Percentiles rank a stretch among this genome's conserved stretches.
Conservation (phyloP, 2,329 filamentous ascomycete genomes). For the Chaetoscypha palmicola region DNA sequence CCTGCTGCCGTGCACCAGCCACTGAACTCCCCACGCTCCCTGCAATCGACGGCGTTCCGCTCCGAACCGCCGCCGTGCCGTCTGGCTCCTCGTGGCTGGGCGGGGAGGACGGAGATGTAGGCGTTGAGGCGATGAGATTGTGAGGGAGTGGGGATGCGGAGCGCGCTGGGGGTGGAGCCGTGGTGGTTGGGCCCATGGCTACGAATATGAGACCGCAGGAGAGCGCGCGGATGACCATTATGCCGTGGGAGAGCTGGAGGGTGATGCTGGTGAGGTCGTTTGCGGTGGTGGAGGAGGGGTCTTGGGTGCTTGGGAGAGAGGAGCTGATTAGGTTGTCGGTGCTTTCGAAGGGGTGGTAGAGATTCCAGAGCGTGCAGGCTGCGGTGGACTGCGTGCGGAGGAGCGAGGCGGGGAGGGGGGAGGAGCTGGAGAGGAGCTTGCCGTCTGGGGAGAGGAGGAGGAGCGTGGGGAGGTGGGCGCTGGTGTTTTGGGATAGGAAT, state of each 20-base stretch:
- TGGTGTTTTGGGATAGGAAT: constrained; percentile 53
- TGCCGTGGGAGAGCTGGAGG: constrained; percentile 48
- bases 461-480: constrained; percentile 48
- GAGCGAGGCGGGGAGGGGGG: constrained; percentile 45
- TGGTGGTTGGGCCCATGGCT: constrained; percentile 42
- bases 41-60: constrained; percentile 29
- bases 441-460: constrained; percentile 54
- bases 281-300: constrained; percentile 21
- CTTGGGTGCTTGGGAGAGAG: constrained; percentile 31
- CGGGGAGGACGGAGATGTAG: constrained; percentile 19
- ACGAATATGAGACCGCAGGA: constrained; percentile 56
- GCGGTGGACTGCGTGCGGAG: constrained; percentile 59
- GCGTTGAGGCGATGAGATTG: constrained; percentile 9
- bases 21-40: constrained; percentile 28
- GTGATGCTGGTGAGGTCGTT: constrained; percentile 24
- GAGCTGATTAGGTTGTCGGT: constrained; percentile 35
- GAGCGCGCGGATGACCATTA: constrained; percentile 50
- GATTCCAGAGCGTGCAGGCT: constrained; percentile 53
- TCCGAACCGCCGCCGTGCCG: constrained; percentile 9
- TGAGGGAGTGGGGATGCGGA: constrained; percentile 4
- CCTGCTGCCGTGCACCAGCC: constrained; percentile 34
- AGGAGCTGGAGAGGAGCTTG: constrained; percentile 57
- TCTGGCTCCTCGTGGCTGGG: no score
- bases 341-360: constrained; percentile 42
- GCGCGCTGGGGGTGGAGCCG: constrained; percentile 21